Conservation (phyloP, 495 filamentous ascomycete genomes). For the Lasiosphaeriaceae sp. region DNA sequence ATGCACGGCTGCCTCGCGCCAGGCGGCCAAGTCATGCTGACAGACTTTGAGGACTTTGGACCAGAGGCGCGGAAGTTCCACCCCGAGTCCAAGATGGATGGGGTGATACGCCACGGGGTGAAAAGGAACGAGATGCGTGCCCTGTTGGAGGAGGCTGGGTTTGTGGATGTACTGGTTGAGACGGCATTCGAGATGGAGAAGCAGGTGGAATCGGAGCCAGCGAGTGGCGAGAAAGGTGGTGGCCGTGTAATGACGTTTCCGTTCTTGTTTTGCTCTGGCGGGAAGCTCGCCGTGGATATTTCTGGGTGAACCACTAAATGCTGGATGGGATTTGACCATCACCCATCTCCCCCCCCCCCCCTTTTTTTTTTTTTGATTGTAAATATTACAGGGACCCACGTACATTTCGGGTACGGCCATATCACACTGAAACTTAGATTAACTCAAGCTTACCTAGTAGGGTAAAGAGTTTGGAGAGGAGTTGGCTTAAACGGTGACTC, state of each 20-base stretch:
- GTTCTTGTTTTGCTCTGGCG: conserved; percentile 49
- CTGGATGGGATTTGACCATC: too few relatives aligned
- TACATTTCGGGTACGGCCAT: too few relatives aligned
- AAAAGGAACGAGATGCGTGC: conserved; percentile 31
- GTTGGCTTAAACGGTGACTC: too few relatives aligned
- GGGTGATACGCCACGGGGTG: conserved; percentile 53
- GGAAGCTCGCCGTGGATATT: too few relatives aligned
- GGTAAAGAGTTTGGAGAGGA: too few relatives aligned
- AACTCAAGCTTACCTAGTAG: too few relatives aligned
- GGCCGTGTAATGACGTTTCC: conserved; percentile 40
- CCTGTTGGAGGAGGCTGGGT: conserved; percentile 44
- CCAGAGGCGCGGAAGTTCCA: conserved; percentile 50
- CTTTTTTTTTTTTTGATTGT: too few relatives aligned
- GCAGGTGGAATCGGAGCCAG: conserved; percentile 37
- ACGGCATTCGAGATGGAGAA: conserved; percentile 45
- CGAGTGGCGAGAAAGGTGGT: conserved; percentile 23
- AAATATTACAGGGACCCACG: too few relatives aligned
- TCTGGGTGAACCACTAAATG: too few relatives aligned
- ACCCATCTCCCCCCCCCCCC: too few relatives aligned
- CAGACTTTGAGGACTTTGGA: conserved; percentile 57
- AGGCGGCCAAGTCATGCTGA: conserved; percentile 42
- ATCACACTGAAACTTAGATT: too few relatives aligned
- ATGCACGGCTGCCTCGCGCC: conserved; percentile 41
- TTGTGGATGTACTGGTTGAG: conserved; percentile 40
- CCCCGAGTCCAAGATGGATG: conserved; percentile 46